Evolutionary conservation across 768 basidiomycete genomes (phyloP).

Genomic region (Macrolepiota dolichaula): DNA sequence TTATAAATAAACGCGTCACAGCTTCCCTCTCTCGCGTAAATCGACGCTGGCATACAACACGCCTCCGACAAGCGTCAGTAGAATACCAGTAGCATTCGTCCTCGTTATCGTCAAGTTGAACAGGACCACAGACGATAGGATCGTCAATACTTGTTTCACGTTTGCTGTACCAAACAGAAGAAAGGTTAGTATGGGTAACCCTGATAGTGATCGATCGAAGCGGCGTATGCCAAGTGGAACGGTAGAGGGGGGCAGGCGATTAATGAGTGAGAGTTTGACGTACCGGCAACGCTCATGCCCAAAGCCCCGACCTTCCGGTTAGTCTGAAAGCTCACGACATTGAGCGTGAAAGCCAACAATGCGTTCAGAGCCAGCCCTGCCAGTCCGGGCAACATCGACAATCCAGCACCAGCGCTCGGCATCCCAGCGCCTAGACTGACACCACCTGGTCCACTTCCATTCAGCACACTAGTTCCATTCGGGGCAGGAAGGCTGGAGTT

Average conservation of each 20-base stretch:
- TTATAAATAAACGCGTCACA: too few relatives aligned
- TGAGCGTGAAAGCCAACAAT: constrained; percentile 84
- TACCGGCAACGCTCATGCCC: constrained; percentile 89
- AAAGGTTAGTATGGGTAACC: too few relatives aligned
- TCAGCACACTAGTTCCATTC: background rate
- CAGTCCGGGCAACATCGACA: background rate
- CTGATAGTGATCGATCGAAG: background rate
- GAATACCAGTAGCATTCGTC: constrained; percentile 80
- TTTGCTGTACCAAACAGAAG: constrained; percentile 49
- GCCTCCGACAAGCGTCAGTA: constrained; percentile 82
- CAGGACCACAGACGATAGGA: constrained; percentile 77
- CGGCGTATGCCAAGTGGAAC: background rate
- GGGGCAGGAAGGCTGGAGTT: background rate
- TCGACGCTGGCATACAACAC: constrained; percentile 77
- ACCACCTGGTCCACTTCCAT: constrained; percentile 26
- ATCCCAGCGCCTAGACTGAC: background rate
- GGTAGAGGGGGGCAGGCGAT: background rate
- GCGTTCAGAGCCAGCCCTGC: constrained; percentile 70
- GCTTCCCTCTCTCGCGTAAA: constrained; percentile 39
- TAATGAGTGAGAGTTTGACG: constrained; percentile 22
- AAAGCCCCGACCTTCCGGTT: constrained; percentile 88
- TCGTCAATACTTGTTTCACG: constrained; percentile 91
- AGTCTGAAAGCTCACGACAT: constrained; percentile 94
- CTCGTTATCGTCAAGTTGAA: constrained; percentile 82
- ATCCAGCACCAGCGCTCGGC: constrained; percentile 21